Base-by-base conservation (phyloP, 192 early-diverging fungal species). In the Backusella parvicylindrica region DNA sequence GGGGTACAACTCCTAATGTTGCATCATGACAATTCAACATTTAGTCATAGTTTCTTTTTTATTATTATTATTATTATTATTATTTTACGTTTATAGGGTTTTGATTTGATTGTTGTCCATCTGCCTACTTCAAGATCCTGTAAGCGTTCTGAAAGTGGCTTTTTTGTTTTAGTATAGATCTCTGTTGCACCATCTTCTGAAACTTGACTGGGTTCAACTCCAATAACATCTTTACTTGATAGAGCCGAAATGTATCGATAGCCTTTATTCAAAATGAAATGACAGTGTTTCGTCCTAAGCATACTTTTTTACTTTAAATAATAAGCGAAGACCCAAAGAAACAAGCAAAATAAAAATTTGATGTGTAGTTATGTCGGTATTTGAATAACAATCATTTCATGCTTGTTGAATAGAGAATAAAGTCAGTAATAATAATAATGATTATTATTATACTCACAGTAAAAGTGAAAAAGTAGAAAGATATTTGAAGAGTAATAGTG, bases 1-100 rank as follows among this genome's bases (percentile, higher is more conserved):
- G 70, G 2, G 76, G 64, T 6, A 30, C 28, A 4, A 77, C 49
- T n/a, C 71, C 76, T 77, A 66, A 15, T n/a, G 13, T 21, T 21
- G 11, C 15, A 67, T 67, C 3, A 13, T n/a, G 66, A 3, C 21
- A 23, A 5, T 13, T 68, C 16, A n/a, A 1, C 2, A 26, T 12
- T 68, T 6, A 8, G 13, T 35, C 2, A 36, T 33, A 5, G 6
- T 3, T 5, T 35, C 21, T n/a, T 1, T 3, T 9, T 35, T 6
- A 21, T 36, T 33, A 33, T 67, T n/a, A n/a, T n/a, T n/a, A n/a
- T n/a, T n/a, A n/a, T 38, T 23, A 13, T 9, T 68, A 16, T 21
- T 60, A 26, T 8, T 68, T 68, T 68, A 68, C 66, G 66, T 12
- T 36, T 68, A 26, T 68, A 68, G 15, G 11, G 13, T 28, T 21